Conservation (phyloP, 345 rosid genomes). For the Corchorus olitorius region DNA sequence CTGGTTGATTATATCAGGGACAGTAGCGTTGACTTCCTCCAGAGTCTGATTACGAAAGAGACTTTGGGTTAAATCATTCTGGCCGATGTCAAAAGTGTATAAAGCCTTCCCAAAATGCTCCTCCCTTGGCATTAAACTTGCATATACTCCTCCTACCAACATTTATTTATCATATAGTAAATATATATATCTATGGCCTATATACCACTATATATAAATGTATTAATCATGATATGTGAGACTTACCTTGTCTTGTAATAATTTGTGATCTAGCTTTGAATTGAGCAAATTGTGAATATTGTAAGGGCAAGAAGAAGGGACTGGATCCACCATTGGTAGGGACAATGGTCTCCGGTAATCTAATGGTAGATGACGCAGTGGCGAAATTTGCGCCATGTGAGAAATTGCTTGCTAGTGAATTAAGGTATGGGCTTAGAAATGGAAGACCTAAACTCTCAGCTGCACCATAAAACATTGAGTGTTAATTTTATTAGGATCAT, state of each 20-base stretch:
- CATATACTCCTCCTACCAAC: constrained; percentile 32
- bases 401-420: constrained; percentile 37
- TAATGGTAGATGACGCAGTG: constrained; percentile 28
- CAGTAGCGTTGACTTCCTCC: constrained; percentile 36
- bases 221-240: no score
- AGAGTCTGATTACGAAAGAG: constrained; percentile 28
- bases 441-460: constrained; percentile 31
- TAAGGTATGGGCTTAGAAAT: constrained; percentile 34
- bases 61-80: constrained; percentile 48
- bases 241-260: constrained; percentile 42
- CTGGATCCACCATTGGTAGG: constrained; percentile 37
- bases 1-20: constrained; percentile 41
- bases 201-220: no score
- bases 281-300: constrained; percentile 45
- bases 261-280: constrained; percentile 42
- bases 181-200: neutral
- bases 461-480: neutral
- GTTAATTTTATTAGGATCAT: neutral
- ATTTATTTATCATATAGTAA: neutral
- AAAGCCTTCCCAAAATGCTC: constrained; percentile 40
- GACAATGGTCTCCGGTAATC: constrained; percentile 14
- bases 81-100: constrained; percentile 61
- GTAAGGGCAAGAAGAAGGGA: constrained; percentile 46
- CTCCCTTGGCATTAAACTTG: constrained; percentile 40
- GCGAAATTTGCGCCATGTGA: constrained; percentile 43